These are phyloP conservation scores for Penicillium griseofulvum DNA, from an alignment of 2,329 filamentous ascomycete genomes.

Conservation along the genomic window DNA sequence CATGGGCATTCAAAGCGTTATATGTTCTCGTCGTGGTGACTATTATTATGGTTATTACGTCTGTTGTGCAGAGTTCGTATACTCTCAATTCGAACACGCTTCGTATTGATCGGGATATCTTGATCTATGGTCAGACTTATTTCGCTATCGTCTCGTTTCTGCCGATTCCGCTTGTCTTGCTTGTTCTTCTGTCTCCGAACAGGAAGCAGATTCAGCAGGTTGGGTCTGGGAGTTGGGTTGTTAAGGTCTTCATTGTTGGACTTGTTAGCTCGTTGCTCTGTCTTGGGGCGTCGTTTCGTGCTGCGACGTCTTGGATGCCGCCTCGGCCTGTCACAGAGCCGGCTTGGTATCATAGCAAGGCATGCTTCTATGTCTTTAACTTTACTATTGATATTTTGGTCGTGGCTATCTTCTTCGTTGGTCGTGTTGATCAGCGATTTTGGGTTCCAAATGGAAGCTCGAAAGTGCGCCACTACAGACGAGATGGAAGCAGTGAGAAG, in stretches of 20 bases:
- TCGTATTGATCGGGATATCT: slow-evolving; percentile 59
- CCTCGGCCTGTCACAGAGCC: slow-evolving; percentile 53
- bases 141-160: slow-evolving; percentile 66
- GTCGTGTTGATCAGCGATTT: slow-evolving; percentile 73
- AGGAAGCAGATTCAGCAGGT: slow-evolving; percentile 56
- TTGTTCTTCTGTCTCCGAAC: slow-evolving; percentile 50
- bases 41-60: slow-evolving; percentile 65
- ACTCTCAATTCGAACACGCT: slow-evolving; percentile 56
- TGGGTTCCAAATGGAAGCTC: slow-evolving; percentile 64
- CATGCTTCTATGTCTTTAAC: slow-evolving; percentile 77
- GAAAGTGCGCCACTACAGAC: slow-evolving; percentile 15
- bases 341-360: slow-evolving; percentile 68
- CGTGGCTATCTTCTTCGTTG: slow-evolving; percentile 63
- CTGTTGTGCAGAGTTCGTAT: slow-evolving; percentile 64
- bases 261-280: slow-evolving; percentile 59
- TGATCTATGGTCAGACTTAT: slow-evolving; percentile 61
- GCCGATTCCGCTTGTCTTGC: slow-evolving; percentile 57
- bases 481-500: neutral
- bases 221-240: slow-evolving; percentile 64
- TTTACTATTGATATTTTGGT: slow-evolving; percentile 71
- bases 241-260: slow-evolving; percentile 65
- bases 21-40: slow-evolving; percentile 58
- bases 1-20: slow-evolving; percentile 55
- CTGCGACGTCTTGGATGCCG: slow-evolving; percentile 56
- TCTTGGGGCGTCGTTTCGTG: slow-evolving; percentile 68